phyloP scores from a whole-genome alignment of 257 asterid species.

The Scutellaria barbata region DNA sequence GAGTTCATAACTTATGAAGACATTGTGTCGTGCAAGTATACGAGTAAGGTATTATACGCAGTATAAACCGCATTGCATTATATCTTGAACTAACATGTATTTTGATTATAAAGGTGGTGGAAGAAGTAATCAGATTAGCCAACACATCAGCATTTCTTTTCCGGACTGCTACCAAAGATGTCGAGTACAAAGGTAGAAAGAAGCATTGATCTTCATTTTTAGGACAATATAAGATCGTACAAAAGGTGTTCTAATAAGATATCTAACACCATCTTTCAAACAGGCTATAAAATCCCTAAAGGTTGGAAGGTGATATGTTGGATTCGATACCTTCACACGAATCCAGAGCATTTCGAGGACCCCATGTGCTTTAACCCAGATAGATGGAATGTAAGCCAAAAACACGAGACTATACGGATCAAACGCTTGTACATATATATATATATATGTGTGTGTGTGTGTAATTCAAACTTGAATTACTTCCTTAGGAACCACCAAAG shows the following conservation, averaged over 20 bases:
- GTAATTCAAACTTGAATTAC: not conserved
- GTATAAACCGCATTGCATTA: not conserved
- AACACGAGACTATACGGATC: not conserved
- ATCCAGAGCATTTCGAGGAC: slow-evolving; percentile 61
- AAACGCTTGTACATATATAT: not conserved
- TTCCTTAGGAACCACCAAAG: slow-evolving; percentile 45
- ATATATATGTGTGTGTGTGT: too few relatives aligned
- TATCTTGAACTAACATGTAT: not conserved
- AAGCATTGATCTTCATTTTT: not conserved
- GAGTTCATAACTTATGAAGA: slow-evolving; percentile 54
- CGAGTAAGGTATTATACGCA: slow-evolving; percentile 44
- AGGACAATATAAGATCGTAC: not conserved
- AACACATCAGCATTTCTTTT: slow-evolving; percentile 46
- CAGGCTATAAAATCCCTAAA: slow-evolving; percentile 64
- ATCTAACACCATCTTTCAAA: not conserved
- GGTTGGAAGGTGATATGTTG: slow-evolving; percentile 65
- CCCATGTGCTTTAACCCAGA: slow-evolving; percentile 65
- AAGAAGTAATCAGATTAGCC: slow-evolving; percentile 60
- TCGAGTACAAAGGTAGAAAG: slow-evolving; percentile 51
- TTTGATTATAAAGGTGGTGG: slow-evolving; percentile 51
- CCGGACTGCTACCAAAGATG: slow-evolving; percentile 54
- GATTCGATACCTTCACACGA: slow-evolving; percentile 59
- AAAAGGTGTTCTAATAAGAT: not conserved
- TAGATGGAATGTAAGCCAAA: slow-evolving; percentile 59
- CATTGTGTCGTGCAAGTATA: slow-evolving; percentile 45